A percentile compares a stretch with the other conserved stretches of the same genome.
Conservation (phyloP, 371 early-diverging fungal genomes). For the Lichtheimia ornata region DNA sequence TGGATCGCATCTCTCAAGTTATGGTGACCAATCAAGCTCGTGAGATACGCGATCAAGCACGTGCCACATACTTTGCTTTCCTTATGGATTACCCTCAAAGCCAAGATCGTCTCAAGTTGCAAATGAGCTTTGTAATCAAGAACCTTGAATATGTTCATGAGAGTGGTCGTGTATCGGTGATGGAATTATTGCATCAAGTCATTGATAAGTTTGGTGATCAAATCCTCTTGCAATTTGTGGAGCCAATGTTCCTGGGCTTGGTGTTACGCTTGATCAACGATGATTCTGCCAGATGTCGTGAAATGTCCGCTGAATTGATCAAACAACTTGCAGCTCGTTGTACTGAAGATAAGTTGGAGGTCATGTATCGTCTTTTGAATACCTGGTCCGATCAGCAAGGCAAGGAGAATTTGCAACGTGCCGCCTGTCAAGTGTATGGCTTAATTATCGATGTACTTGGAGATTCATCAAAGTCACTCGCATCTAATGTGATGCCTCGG, state of each 20-base stretch:
- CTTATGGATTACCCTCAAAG: conserved; percentile 94
- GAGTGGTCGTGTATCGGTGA: conserved; percentile 85
- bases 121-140: conserved; percentile 84
- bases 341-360: conserved; percentile 53
- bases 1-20: conserved; percentile 75
- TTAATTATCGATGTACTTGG: conserved; percentile 77
- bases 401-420: conserved; percentile 64
- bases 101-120: conserved; percentile 70
- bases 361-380: conserved; percentile 61
- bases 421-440: conserved; percentile 86
- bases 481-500: conserved; percentile 49
- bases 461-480: conserved; percentile 56
- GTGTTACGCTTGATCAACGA: conserved; percentile 88
- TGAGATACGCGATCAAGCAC: conserved; percentile 82
- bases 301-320: conserved; percentile 81
- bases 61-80: conserved; percentile 83
- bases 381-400: conserved; percentile 72
- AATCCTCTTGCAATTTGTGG: conserved; percentile 71
- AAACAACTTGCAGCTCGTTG: conserved; percentile 65
- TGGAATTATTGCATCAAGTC: conserved; percentile 81
- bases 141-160: conserved; percentile 91
- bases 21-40: conserved; percentile 86
- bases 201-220: conserved; percentile 79
- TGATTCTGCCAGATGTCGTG: conserved; percentile 86
- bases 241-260: conserved; percentile 83